A percentile compares a stretch with the other conserved stretches of the same genome.
These are phyloP conservation scores for Basipetospora chlamydospora DNA, from an alignment of 2,329 filamentous ascomycete species.

Conservation along the genomic window DNA sequence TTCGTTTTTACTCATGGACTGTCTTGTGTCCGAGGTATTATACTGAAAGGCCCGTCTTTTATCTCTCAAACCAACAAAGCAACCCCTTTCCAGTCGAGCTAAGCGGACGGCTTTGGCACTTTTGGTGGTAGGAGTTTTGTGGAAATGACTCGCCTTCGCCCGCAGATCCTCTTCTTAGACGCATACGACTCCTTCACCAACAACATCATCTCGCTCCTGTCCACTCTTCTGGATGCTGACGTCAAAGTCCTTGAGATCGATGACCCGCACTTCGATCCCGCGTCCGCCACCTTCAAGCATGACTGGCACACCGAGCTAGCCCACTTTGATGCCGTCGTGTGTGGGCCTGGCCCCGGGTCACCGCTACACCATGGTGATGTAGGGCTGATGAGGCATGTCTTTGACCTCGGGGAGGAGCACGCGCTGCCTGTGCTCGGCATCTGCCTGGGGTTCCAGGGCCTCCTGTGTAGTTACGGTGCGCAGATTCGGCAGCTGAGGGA, in stretches of 20 bases:
- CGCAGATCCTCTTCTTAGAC: constrained; percentile 72
- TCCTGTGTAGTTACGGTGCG: constrained; percentile 55
- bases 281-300: constrained; percentile 21
- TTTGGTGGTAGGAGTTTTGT: too few relatives aligned
- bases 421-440: constrained; percentile 71
- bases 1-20: too few relatives aligned
- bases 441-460: constrained; percentile 77
- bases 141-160: too few relatives aligned
- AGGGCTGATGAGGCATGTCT: constrained; percentile 66
- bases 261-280: constrained; percentile 31
- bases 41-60: too few relatives aligned
- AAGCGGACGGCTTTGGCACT: too few relatives aligned
- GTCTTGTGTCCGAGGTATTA: too few relatives aligned
- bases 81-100: too few relatives aligned
- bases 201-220: constrained; percentile 76
- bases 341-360: constrained; percentile 80
- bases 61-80: too few relatives aligned
- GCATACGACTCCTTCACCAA: constrained; percentile 96
- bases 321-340: constrained; percentile 70
- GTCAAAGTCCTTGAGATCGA: constrained; percentile 60
- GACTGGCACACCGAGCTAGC: constrained; percentile 35
- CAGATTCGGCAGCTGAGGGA: constrained; percentile 50
- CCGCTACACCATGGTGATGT: constrained; percentile 61
- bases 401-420: constrained; percentile 45
- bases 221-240: constrained; percentile 50